Evolutionary conservation across 768 basidiomycete species (phyloP).

Genomic region (Coprinopsis cinerea): DNA sequence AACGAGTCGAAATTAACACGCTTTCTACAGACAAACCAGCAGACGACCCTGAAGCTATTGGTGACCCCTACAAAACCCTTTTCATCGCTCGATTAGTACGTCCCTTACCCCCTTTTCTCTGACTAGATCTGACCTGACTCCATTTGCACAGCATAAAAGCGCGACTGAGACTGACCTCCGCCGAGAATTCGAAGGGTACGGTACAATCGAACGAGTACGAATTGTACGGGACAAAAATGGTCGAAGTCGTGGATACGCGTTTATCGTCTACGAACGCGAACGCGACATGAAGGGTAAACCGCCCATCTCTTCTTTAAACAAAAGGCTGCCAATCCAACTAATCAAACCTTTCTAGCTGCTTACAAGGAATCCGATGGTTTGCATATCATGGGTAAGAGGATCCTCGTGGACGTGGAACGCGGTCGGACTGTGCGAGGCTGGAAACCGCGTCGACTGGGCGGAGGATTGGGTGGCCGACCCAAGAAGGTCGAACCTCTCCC

Average conservation of each 20-base stretch:
- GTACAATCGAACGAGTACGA: conserved; percentile 89
- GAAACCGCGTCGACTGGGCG: conserved; percentile 94
- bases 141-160: conserved; percentile 68
- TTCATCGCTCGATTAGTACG: conserved; percentile 89
- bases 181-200: conserved; percentile 93
- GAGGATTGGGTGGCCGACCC: conserved; percentile 98
- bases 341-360: conserved; percentile 49
- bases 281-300: conserved; percentile 95
- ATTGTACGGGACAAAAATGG: conserved; percentile 90
- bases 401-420: conserved; percentile 96
- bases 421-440: conserved; percentile 97
- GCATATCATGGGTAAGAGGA: conserved; percentile 92
- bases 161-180: conserved; percentile 90
- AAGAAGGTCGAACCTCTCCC: conserved; percentile 60
- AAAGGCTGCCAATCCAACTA: conserved; percentile 13
- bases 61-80: conserved; percentile 97
- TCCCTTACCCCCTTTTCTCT: conserved; percentile 14
- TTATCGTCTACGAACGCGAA: conserved; percentile 96
- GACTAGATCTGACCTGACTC: conserved; percentile 5
- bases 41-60: conserved; percentile 84
- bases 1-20: conserved; percentile 11
- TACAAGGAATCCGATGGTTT: conserved; percentile 99
- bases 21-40: conserved; percentile 76
- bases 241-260: conserved; percentile 88
- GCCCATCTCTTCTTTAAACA: conserved; percentile 10